A percentile compares a stretch with the other conserved stretches of the same genome.
These are phyloP conservation scores for Hordeum vulgare DNA, from an alignment of 176 grass and related monocot species.

Conservation along the genomic window MorexV3_pseudomolecules_assembly NC_058518.1:462821909-462822408, in stretches of 20 bases:
- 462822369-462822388: conserved; percentile 18
- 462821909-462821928: conserved; percentile 5
- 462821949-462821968: conserved; percentile 22
- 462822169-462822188: conserved; percentile 32
- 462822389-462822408: conserved; percentile 7
- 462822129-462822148: conserved; percentile 33
- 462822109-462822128: conserved; percentile 30
- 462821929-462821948: conserved; percentile 1
- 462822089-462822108: conserved; percentile 15
- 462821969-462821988: conserved; percentile 8
- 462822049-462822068: conserved; percentile 80
- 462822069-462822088: conserved; percentile 57
- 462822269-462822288: conserved; percentile 70
- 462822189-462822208: conserved; percentile 28
- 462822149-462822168: conserved; percentile 16
- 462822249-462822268: conserved; percentile 69
- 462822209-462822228: conserved; percentile 23
- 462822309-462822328: conserved; percentile 88
- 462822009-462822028: conserved; percentile 70
- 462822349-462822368: neutral
- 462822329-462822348: conserved; percentile 22
- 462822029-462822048: conserved; percentile 72
- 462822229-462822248: conserved; percentile 33
- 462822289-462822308: conserved; percentile 60
- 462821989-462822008: conserved; percentile 28